Evolutionary conservation across 1,284 basidiomycete genomes (phyloP), one percentile per base, ranked within the genome.

Genomic region (Gomphus bonarii): DNA sequence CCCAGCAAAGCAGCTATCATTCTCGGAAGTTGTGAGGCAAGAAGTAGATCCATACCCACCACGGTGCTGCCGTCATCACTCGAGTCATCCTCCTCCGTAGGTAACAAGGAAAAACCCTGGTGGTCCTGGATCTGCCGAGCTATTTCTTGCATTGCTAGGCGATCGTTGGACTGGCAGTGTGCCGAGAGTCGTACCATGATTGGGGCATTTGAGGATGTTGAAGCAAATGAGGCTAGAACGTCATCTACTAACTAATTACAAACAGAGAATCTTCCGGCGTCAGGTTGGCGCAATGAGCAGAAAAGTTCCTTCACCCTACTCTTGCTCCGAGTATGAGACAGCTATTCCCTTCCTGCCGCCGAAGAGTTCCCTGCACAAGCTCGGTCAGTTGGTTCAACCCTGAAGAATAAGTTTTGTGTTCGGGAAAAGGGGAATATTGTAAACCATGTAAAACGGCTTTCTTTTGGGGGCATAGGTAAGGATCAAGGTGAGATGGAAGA

Each of bases 111-210:
- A 20, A 12, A 31, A 5, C 83, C 87, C 0, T 82, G 86, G 68
- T 89, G 87, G 60, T 79, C 74, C 8, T 78, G 72, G 3, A 93
- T 69, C 65, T 98, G 95, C 55, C 85, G 75, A 0, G 91, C 91
- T 63, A 97, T 89, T 69, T 95, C 91, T n/a, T 86, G 82, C 67
- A 97, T 82, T n/a, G 95, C 95, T 3, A 91, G 73, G 30, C 88
- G 79, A 67, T 97, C 95, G 50, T 85, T 91, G 30, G 78, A 80
- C 62, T 97, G 92, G 0, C 85, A 79, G 68, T 89, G 80, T 0
- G 92, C 95, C n/a, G 87, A 91, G 1, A 97, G 75, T 0, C 84
- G 84, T 50, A 97, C 78, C 42, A 92, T 68, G 58, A 95, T 84
- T 0, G 89, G 56, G 12, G 38, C 6, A 51, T n/a, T 12, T 22